Evolutionary conservation across 2,329 filamentous ascomycete genomes (phyloP).

Genomic region (Calonectria fujianensis): DNA sequence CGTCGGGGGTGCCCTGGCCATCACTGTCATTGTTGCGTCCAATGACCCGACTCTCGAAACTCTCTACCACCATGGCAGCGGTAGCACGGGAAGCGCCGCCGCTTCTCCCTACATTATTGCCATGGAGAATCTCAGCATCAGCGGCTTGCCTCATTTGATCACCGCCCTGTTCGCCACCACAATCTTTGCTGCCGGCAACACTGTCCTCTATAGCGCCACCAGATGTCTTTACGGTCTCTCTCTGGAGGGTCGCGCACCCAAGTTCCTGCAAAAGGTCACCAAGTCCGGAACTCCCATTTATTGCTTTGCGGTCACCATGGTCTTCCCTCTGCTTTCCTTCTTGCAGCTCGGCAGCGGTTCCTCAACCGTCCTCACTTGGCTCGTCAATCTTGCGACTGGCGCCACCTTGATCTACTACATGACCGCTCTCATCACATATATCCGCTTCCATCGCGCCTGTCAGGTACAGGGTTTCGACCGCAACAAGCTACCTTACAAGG

Average conservation of each 20-base stretch:
- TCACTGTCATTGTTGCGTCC: constrained; percentile 80
- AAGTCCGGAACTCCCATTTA: constrained; percentile 77
- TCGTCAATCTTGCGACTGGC: constrained; percentile 74
- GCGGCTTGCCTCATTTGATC: constrained; percentile 73
- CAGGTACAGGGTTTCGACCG: constrained; percentile 72
- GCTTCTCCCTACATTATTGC: constrained; percentile 79
- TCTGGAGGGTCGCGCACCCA: constrained; percentile 68
- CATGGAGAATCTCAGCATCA: constrained; percentile 72
- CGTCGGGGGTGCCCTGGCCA: constrained; percentile 79
- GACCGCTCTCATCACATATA: constrained; percentile 68
- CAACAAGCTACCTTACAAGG: constrained; percentile 73
- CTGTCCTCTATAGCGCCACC: constrained; percentile 71
- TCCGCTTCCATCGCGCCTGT: constrained; percentile 71
- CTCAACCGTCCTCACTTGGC: constrained; percentile 70
- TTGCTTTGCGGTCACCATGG: constrained; percentile 72
- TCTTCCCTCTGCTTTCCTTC: constrained; percentile 72
- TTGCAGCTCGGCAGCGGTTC: constrained; percentile 70
- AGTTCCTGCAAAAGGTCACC: constrained; percentile 75
- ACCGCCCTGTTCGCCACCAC: constrained; percentile 71
- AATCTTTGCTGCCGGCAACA: constrained; percentile 69
- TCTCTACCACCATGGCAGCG: constrained; percentile 64
- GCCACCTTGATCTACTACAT: constrained; percentile 78
- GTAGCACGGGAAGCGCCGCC: constrained; percentile 67
- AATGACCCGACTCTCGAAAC: constrained; percentile 75
- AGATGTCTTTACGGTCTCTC: constrained; percentile 71